Evolutionary conservation across 1,284 basidiomycete genomes (phyloP).

Genomic region (Cutaneotrichosporon curvatum): DNA sequence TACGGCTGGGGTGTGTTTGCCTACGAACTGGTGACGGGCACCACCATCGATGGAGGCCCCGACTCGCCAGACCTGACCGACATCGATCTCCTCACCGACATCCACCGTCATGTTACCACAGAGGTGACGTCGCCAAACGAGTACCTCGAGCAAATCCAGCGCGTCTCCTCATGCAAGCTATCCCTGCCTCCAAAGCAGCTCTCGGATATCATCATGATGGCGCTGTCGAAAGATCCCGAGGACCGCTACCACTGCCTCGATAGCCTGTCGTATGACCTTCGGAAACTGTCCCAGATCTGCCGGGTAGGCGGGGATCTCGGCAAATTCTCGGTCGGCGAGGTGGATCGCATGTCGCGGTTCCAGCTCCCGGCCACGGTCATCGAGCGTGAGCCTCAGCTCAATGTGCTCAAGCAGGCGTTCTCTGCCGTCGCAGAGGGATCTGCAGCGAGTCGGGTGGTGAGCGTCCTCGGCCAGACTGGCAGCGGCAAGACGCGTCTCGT

Average conservation of each 20-base stretch:
- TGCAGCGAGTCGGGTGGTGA: conserved; percentile 16
- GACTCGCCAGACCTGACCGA: conserved; percentile 20
- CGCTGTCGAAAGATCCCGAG: conserved; percentile 30
- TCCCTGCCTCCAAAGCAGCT: conserved; percentile 25
- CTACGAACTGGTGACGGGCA: conserved; percentile 34
- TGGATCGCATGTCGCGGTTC: conserved; percentile 33
- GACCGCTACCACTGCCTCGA: conserved; percentile 33
- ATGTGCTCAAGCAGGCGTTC: conserved; percentile 20
- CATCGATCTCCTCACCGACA: conserved; percentile 28
- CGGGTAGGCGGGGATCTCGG: conserved; percentile 22
- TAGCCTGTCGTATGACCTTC: conserved; percentile 33
- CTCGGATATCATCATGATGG: conserved; percentile 36
- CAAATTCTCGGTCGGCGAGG: conserved; percentile 31
- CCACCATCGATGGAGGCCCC: conserved; percentile 28
- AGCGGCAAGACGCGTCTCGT: conserved; percentile 36
- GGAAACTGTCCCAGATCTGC: conserved; percentile 23
- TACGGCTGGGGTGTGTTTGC: conserved; percentile 37
- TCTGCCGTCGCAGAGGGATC: conserved; percentile 1
- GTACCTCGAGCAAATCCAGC: conserved; percentile 17
- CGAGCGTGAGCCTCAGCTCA: conserved; percentile 26
- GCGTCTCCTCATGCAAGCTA: conserved; percentile 8
- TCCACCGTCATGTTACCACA: conserved; percentile 29
- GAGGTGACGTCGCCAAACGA: conserved; percentile 8
- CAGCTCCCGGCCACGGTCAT: conserved; percentile 22
- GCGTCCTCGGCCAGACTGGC: conserved; percentile 33